phyloP scores from a whole-genome alignment of 2,329 filamentous ascomycete species.

The Neospermospora avenae region DNA sequence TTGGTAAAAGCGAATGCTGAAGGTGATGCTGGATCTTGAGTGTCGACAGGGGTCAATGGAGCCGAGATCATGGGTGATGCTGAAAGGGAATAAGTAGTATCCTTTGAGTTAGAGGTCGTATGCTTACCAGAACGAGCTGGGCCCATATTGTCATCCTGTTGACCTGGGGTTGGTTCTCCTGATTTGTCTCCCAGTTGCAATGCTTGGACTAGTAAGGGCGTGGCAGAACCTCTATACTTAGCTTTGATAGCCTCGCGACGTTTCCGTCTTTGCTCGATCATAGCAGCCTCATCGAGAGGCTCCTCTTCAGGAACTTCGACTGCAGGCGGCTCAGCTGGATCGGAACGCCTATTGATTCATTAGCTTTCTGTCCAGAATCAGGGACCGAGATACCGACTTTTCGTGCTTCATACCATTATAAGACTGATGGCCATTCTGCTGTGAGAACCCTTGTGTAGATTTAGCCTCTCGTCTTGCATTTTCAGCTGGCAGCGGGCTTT shows the following conservation, averaged over 20 bases:
- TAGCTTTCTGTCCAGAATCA: constrained; percentile 10
- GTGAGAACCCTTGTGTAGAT: constrained; percentile 59
- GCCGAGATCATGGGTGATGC: constrained; percentile 35
- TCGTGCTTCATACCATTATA: constrained; percentile 37
- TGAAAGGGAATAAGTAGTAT: constrained; percentile 20
- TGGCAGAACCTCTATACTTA: constrained; percentile 70
- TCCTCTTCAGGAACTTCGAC: constrained; percentile 50
- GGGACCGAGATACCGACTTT: constrained; percentile 35
- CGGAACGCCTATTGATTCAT: constrained; percentile 17
- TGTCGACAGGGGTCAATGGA: constrained; percentile 33
- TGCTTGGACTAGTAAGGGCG: constrained; percentile 70
- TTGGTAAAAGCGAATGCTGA: constrained; percentile 57
- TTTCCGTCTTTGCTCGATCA: constrained; percentile 81
- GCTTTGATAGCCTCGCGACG: constrained; percentile 81
- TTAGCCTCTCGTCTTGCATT: constrained; percentile 64
- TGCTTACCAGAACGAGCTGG: constrained; percentile 38
- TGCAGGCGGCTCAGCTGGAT: constrained; percentile 35
- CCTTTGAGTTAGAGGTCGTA: background rate
- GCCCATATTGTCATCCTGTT: constrained; percentile 25
- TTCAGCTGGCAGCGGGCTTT: constrained; percentile 56
- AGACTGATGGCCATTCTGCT: constrained; percentile 42
- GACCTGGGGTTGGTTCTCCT: constrained; percentile 31
- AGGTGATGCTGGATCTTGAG: constrained; percentile 36
- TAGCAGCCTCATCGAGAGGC: constrained; percentile 73
- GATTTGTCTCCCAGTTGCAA: constrained; percentile 36